These are phyloP conservation scores for Candida ficus DNA, from an alignment of 805 yeast species.

Conservation along the genomic window DNA sequence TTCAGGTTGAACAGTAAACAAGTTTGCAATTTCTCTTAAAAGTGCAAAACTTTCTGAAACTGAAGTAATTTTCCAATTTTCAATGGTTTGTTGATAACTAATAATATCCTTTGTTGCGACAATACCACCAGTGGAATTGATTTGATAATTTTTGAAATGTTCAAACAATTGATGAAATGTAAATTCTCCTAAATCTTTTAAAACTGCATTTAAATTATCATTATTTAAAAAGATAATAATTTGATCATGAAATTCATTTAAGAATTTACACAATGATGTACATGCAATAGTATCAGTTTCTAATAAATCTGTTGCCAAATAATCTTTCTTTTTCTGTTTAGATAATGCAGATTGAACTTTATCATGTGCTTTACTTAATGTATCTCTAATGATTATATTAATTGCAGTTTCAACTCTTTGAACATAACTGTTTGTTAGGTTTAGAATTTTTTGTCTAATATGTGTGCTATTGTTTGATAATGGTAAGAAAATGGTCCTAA, in stretches of 20 bases:
- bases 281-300: slow-evolving; percentile 72
- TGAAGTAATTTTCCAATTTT: slow-evolving; percentile 59
- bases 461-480: slow-evolving; percentile 57
- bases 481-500: slow-evolving; percentile 72
- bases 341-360: slow-evolving; percentile 47
- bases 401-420: slow-evolving; percentile 59
- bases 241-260: slow-evolving; percentile 37
- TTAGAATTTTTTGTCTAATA: slow-evolving; percentile 53
- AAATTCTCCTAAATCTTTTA: slow-evolving; percentile 52
- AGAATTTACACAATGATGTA: slow-evolving; percentile 50
- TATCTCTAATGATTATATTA: slow-evolving; percentile 56
- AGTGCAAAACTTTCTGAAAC: slow-evolving; percentile 61
- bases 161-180: slow-evolving; percentile 54
- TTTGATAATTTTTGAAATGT: slow-evolving; percentile 71
- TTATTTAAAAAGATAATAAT: slow-evolving; percentile 34
- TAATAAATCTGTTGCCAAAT: slow-evolving; percentile 36
- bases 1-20: slow-evolving; percentile 81
- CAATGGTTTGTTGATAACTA: slow-evolving; percentile 64
- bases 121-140: slow-evolving; percentile 78
- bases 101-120: slow-evolving; percentile 79
- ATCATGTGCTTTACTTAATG: slow-evolving; percentile 46
- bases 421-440: slow-evolving; percentile 55
- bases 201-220: slow-evolving; percentile 45
- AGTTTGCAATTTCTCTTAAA: slow-evolving; percentile 74
- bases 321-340: slow-evolving; percentile 75